A percentile compares a stretch with the other conserved stretches of the same genome.
Evolutionary conservation across 495 filamentous ascomycete species (phyloP).

Genomic region (Neurospora pannonica): DNA sequence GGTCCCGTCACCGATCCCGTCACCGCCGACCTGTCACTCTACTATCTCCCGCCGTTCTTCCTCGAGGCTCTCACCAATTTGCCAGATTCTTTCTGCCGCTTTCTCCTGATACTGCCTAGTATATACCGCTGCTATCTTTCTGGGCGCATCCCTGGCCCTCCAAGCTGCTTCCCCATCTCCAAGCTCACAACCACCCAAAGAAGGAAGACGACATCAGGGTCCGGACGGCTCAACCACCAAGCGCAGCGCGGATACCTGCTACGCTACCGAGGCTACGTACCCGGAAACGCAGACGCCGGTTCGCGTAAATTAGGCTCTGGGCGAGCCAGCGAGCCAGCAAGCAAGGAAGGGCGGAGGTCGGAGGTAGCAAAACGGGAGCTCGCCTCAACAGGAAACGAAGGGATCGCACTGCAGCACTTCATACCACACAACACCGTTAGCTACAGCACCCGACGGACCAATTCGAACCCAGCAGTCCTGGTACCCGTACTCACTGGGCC

Average conservation of each 20-base stretch:
- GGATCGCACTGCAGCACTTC: slow-evolving; percentile 2
- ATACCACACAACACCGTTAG: slow-evolving; percentile 1
- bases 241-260: not conserved
- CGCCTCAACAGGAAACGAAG: not conserved
- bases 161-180: not conserved
- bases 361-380: not conserved
- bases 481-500: not conserved
- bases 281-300: not conserved
- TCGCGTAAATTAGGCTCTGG: slow-evolving; percentile 1
- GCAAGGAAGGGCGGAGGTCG: not conserved
- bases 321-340: not conserved
- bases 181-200: not conserved
- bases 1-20: not conserved
- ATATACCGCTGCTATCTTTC: not conserved
- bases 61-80: not conserved
- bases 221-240: not conserved
- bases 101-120: not conserved
- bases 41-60: not conserved
- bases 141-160: not conserved
- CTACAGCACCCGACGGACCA: not conserved
- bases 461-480: not conserved
- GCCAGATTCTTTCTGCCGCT: not conserved
- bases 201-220: not conserved
- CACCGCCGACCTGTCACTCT: not conserved
- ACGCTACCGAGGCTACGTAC: not conserved